Evolutionary conservation across 2,329 filamentous ascomycete species (phyloP).

Genomic region (Aureobasidium melanogenum): DNA sequence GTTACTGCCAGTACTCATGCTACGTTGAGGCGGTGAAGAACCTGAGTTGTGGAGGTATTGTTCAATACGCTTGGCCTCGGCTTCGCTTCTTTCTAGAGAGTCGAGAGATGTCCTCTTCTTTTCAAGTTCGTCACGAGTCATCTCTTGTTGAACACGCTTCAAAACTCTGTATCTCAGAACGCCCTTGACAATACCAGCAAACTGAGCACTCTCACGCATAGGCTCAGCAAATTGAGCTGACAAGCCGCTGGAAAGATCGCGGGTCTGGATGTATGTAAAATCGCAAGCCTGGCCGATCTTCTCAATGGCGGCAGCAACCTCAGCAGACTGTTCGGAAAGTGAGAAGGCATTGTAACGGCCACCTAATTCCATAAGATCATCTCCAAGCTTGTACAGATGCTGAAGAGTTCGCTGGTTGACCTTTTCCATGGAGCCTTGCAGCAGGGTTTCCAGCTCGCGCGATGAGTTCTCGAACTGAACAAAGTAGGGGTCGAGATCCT

Average conservation of each 20-base stretch:
- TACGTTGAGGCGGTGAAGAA: conserved; percentile 55
- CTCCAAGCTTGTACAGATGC: conserved; percentile 73
- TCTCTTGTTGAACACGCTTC: conserved; percentile 93
- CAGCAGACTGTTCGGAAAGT: conserved; percentile 80
- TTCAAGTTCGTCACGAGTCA: conserved; percentile 85
- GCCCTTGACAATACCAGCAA: conserved; percentile 83
- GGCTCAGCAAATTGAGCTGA: conserved; percentile 93
- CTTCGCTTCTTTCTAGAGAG: conserved; percentile 85
- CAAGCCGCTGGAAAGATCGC: conserved; percentile 79
- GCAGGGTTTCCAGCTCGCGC: conserved; percentile 77
- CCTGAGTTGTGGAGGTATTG: conserved; percentile 76
- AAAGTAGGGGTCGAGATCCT: conserved; percentile 93
- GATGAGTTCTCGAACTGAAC: conserved; percentile 86
- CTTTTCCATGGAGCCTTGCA: conserved; percentile 93
- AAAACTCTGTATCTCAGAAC: conserved; percentile 84
- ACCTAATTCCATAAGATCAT: conserved; percentile 85
- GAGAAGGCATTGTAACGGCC: conserved; percentile 97
- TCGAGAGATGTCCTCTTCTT: conserved; percentile 80
- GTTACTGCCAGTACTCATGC: conserved; percentile 36
- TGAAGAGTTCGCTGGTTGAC: conserved; percentile 84
- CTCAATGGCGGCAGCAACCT: conserved; percentile 86
- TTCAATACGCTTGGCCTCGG: conserved; percentile 86
- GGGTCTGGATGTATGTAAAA: conserved; percentile 89
- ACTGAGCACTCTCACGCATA: conserved; percentile 95
- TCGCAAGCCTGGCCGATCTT: conserved; percentile 90